Evolutionary conservation across 2,329 filamentous ascomycete genomes (phyloP).

Genomic region (Beauveria brongniartii): DNA sequence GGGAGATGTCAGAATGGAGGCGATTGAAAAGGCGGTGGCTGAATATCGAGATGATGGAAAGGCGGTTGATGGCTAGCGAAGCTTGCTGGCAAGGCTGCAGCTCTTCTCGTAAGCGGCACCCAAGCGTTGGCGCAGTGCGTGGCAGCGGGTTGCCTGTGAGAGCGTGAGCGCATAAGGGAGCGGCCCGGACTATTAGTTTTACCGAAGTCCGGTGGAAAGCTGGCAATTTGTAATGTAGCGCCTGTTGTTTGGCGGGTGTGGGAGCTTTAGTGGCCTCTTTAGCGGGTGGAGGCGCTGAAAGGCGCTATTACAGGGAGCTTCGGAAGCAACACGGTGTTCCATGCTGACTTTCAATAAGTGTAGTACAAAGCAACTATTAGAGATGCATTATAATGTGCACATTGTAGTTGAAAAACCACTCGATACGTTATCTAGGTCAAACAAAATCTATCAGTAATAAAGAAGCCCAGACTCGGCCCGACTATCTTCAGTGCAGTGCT

Average conservation of each 20-base stretch:
- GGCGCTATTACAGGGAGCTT: neutral
- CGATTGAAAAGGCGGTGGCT: slow-evolving; percentile 7
- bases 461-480: too few species aligned
- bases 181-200: slow-evolving; percentile 13
- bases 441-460: too few species aligned
- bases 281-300: slow-evolving; percentile 1
- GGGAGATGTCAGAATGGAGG: neutral
- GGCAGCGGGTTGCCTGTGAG: slow-evolving; percentile 9
- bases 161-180: neutral
- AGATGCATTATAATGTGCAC: neutral
- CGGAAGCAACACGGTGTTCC: neutral
- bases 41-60: slow-evolving; percentile 6
- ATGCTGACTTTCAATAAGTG: neutral
- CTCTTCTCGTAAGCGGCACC: slow-evolving; percentile 18
- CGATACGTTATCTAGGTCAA: too few species aligned
- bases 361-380: neutral
- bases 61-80: slow-evolving; percentile 13
- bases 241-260: neutral
- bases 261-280: neutral
- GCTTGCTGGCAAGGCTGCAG: slow-evolving; percentile 18
- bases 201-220: slow-evolving; percentile 13
- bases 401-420: too few species aligned
- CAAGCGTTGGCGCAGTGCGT: slow-evolving; percentile 6
- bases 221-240: neutral
- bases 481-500: neutral